Evolutionary conservation across 352 stramenopile genomes (phyloP).

Genomic region (Pseudoperonospora humuli): DNA sequence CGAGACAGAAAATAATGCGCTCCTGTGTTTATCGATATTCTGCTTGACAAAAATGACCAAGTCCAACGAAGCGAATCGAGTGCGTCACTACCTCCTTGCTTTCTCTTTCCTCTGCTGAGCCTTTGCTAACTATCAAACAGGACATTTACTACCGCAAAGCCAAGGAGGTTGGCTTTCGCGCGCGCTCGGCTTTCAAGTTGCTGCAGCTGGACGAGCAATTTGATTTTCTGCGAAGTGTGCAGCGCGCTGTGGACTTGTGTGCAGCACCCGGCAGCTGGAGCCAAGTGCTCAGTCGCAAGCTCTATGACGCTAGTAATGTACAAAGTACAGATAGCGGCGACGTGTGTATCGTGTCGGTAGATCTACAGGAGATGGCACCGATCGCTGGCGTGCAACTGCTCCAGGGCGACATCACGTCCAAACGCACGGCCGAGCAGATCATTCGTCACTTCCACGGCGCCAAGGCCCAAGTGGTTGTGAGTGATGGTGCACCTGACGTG

Average conservation of each 20-base stretch:
- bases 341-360: slow-evolving; percentile 93
- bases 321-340: slow-evolving; percentile 19
- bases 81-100: slow-evolving; percentile 12
- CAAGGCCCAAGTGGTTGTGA: slow-evolving; percentile 96
- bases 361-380: slow-evolving; percentile 98
- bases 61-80: slow-evolving; percentile 51
- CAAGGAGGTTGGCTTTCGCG: slow-evolving; percentile 95
- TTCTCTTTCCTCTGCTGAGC: neutral
- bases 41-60: slow-evolving; percentile 33
- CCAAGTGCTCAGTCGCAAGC: slow-evolving; percentile 91
- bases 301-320: slow-evolving; percentile 52
- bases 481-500: slow-evolving; percentile 98
- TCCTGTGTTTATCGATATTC: no score
- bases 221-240: slow-evolving; percentile 88
- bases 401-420: slow-evolving; percentile 95
- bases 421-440: slow-evolving; percentile 94
- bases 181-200: slow-evolving; percentile 98
- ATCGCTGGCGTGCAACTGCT: slow-evolving; percentile 94
- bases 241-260: slow-evolving; percentile 95
- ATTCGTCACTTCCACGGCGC: slow-evolving; percentile 90
- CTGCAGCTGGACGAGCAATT: slow-evolving; percentile 99
- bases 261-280: slow-evolving; percentile 97
- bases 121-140: slow-evolving; percentile 15
- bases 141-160: slow-evolving; percentile 89
- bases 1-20: no score